Evolutionary conservation across 75 land plant genomes (phyloP).

Genomic region (Isoetes taiwanensis): DNA sequence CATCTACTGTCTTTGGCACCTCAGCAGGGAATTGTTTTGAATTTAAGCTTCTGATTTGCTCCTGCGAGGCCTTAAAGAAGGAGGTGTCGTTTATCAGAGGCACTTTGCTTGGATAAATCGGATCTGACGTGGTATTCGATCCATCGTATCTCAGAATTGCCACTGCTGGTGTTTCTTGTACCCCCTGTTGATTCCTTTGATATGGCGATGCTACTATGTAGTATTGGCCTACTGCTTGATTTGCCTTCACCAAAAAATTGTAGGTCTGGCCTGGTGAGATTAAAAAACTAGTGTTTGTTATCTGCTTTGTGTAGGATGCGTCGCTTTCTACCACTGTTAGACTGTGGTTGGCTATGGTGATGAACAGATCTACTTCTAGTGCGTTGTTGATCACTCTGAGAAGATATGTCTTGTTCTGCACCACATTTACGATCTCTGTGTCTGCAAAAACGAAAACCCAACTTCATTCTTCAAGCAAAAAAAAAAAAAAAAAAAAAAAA

Average conservation of each 20-base stretch:
- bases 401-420: constrained; percentile 25
- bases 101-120: no score
- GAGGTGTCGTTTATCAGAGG: constrained; percentile 21
- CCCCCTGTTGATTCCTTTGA: constrained; percentile 11
- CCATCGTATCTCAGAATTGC: constrained; percentile 40
- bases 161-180: constrained; percentile 39
- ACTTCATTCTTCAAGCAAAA: no score
- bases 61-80: constrained; percentile 17
- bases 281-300: constrained; percentile 28
- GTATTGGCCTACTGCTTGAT: constrained; percentile 27
- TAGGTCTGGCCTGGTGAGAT: constrained; percentile 51
- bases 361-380: constrained; percentile 28
- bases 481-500: no score
- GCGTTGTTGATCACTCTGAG: constrained; percentile 33
- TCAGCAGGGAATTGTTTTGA: background rate
- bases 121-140: no score
- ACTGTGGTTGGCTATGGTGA: constrained; percentile 33
- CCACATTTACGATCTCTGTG: constrained; percentile 19
- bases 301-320: constrained; percentile 43
- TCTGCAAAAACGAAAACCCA: no score
- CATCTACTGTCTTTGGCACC: constrained; percentile 15
- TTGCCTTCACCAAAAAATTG: constrained; percentile 30
- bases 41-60: constrained; percentile 13
- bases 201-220: constrained; percentile 40
- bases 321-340: constrained; percentile 48